Evolutionary conservation across 202 grass and related monocot genomes (phyloP).

Genomic region (Eragrostis tef): DNA sequence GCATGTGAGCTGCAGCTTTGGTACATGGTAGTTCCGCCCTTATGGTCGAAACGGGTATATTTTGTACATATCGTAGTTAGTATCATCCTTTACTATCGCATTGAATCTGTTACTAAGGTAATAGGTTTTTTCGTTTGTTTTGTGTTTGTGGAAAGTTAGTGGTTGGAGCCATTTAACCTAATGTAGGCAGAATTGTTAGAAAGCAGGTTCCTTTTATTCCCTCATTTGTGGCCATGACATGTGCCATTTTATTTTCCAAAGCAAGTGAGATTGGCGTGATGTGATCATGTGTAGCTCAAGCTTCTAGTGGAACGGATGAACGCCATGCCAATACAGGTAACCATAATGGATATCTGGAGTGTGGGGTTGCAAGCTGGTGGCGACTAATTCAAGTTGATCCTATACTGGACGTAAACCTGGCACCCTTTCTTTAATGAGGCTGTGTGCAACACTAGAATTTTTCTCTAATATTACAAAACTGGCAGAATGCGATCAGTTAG

Average conservation of each 20-base stretch:
- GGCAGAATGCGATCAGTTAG: no score
- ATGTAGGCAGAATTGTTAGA: constrained; percentile 58
- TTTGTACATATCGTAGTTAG: constrained; percentile 57
- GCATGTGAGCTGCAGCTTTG: constrained; percentile 90
- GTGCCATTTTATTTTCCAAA: not conserved
- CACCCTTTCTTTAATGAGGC: not conserved
- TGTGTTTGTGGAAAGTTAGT: constrained; percentile 41
- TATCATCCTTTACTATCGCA: constrained; percentile 33
- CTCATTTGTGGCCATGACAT: not conserved
- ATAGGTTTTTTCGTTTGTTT: constrained; percentile 44
- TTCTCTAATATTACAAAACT: no score
- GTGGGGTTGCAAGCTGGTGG: not conserved
- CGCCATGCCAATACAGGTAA: not conserved
- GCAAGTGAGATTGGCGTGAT: not conserved
- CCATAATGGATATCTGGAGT: not conserved
- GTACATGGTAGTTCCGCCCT: constrained; percentile 61
- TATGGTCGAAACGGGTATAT: constrained; percentile 46
- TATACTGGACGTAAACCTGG: not conserved
- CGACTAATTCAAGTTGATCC: constrained; percentile 14
- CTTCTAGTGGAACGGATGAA: constrained; percentile 4
- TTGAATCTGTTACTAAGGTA: constrained; percentile 40
- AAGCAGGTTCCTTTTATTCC: constrained; percentile 38
- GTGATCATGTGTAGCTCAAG: not conserved
- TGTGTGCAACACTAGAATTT: no score
- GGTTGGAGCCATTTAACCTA: constrained; percentile 43